Percentiles rank a stretch among this genome's conserved stretches.
These are phyloP conservation scores for Coniochaeta pulveracea DNA, from an alignment of 2,329 filamentous ascomycete species.

Conservation along the genomic window DNA sequence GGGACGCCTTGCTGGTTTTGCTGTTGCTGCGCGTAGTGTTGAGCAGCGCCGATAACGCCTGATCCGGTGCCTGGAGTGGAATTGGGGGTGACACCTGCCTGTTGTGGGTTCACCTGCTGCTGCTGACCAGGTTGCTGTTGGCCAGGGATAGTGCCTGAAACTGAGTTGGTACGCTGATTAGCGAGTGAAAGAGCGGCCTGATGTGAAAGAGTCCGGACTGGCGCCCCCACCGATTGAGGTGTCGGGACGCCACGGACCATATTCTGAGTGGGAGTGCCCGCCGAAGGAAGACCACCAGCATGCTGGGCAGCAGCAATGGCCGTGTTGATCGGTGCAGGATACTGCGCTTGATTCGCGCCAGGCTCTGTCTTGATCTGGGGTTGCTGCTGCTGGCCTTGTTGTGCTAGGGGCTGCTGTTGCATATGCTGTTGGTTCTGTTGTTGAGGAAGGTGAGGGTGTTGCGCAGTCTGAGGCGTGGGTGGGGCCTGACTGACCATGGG, in stretches of 20 bases:
- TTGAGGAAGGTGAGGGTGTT: slow-evolving; percentile 5
- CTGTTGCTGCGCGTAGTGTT: too few species aligned
- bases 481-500: slow-evolving; percentile 7
- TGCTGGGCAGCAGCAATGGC: slow-evolving; percentile 26
- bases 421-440: slow-evolving; percentile 10
- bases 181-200: slow-evolving; percentile 37
- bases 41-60: slow-evolving; percentile 18
- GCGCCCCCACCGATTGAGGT: slow-evolving; percentile 31
- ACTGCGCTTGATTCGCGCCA: slow-evolving; percentile 14
- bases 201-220: slow-evolving; percentile 31
- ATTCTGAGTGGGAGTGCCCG: slow-evolving; percentile 36
- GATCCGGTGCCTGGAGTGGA: slow-evolving; percentile 14
- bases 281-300: slow-evolving; percentile 23
- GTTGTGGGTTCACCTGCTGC: slow-evolving; percentile 17
- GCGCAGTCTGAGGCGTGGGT: too few species aligned
- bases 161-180: slow-evolving; percentile 21
- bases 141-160: slow-evolving; percentile 8
- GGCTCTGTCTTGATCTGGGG: slow-evolving; percentile 25
- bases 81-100: slow-evolving; percentile 6
- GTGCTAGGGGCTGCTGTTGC: too few species aligned
- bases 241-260: slow-evolving; percentile 33
- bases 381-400: slow-evolving; percentile 11
- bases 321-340: slow-evolving; percentile 35
- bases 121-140: slow-evolving; percentile 7
- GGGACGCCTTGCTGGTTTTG: slow-evolving; percentile 12